Evolutionary conservation across 108 stramenopile genomes (phyloP), one percentile per base, ranked within the genome.

Genomic region (Stephanodiscus minutulus): DNA sequence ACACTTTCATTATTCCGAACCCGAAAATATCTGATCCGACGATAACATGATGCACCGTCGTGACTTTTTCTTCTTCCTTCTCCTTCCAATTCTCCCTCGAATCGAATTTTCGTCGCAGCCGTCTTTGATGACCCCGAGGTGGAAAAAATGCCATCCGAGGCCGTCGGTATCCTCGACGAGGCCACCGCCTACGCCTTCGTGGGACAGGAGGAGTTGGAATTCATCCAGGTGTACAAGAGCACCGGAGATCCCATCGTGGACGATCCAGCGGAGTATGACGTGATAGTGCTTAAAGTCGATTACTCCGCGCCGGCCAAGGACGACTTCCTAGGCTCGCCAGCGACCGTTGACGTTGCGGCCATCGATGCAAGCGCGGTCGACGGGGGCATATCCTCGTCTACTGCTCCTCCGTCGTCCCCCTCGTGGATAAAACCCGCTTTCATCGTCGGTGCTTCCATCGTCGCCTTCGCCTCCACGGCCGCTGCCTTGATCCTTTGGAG

Each of bases 361-460:
- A 64, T 3, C 25, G 54, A 36, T 24, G 18, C 56, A 0, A 27
- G 25, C n/a, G 17, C 5, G 12, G 41, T 65, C 7, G 43, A 54
- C 2, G 28, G 10, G 3, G 43, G 43, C 3, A 59, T 27, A 0
- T 28, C 27, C 27, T 36, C 29, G 9, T 31, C 31, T 5, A 57
- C 56, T 28, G 3, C 48, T 17, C 18, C 48, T 4, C 31, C 56
- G 28, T 57, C 56, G 25, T 9, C 27, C 0, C 20, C 41, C 22
- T 33, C 64, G 11, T 78, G 77, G 77, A 35, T 70, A 21, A 49
- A 65, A n/a, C 70, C 77, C 36, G 48, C 77, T 11, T 57, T 78
- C 25, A 70, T 66, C 0, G 37, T 57, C 20, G 70, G 65, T 2
- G 77, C 77, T 13, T 53, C 77, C 8, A 20, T 66, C 22, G 41